Conservation (phyloP, 148 eudicot genomes). For the Rhododendron henanense region DNA sequence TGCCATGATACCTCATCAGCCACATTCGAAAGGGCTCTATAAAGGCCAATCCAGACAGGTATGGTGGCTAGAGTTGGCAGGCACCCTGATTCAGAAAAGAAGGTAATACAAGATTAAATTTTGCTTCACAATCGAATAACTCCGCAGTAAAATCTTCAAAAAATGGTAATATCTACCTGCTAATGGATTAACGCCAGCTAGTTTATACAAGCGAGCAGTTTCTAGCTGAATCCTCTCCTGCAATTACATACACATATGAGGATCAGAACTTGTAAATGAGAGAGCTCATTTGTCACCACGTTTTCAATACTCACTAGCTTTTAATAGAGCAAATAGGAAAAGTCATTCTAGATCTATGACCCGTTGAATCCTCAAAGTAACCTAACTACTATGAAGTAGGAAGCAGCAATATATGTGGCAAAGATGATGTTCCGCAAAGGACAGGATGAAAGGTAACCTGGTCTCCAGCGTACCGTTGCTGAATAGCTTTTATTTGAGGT, state of each 20-base stretch:
- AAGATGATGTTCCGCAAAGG: background rate
- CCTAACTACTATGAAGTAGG: background rate
- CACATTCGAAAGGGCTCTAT: slow-evolving; percentile 93
- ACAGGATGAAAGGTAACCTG: slow-evolving; percentile 49
- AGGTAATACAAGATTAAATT: background rate
- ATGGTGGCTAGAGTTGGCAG: slow-evolving; percentile 92
- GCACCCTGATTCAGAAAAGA: slow-evolving; percentile 51
- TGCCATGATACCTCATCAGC: slow-evolving; percentile 69
- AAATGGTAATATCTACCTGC: slow-evolving; percentile 51
- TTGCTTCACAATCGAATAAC: background rate
- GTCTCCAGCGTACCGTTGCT: slow-evolving; percentile 90
- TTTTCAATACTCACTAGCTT: background rate
- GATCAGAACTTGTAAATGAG: background rate
- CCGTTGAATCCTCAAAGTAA: background rate
- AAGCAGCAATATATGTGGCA: background rate
- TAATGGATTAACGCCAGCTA: slow-evolving; percentile 88
- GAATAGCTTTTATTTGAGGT: slow-evolving; percentile 96
- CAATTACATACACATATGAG: slow-evolving; percentile 21
- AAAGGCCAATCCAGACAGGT: slow-evolving; percentile 98
- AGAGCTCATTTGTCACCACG: background rate
- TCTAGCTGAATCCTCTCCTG: slow-evolving; percentile 93
- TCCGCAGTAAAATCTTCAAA: background rate
- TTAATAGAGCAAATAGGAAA: background rate
- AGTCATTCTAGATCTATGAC: background rate
- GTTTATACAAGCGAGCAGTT: slow-evolving; percentile 84